Conservation (phyloP, 352 stramenopile genomes). For the Globisporangium nagaii region DNA sequence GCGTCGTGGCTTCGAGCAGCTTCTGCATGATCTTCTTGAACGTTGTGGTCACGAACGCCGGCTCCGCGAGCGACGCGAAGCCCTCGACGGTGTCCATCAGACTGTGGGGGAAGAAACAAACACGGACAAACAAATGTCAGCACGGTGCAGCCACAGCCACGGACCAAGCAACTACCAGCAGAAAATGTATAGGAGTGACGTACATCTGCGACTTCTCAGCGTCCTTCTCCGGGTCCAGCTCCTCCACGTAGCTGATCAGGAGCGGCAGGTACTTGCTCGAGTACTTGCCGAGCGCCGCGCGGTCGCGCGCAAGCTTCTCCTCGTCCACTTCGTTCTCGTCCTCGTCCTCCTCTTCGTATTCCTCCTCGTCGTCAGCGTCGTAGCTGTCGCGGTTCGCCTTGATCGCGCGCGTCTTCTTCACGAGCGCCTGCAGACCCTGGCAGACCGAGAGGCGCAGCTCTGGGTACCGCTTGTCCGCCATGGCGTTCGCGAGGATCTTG, state of each 20-base stretch:
- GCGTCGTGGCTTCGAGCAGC: conserved; percentile 77
- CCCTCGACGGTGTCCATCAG: conserved; percentile 77
- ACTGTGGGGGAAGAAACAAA: conserved; percentile 1
- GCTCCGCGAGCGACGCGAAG: conserved; percentile 74
- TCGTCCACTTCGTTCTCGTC: conserved; percentile 65
- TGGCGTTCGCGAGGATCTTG: conserved; percentile 82
- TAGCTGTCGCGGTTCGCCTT: conserved; percentile 35
- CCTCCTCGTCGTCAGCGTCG: conserved; percentile 36
- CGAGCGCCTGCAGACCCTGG: conserved; percentile 74
- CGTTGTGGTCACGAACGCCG: conserved; percentile 49
- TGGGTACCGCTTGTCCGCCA: conserved; percentile 83
- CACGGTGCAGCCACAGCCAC: background rate
- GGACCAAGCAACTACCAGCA: background rate
- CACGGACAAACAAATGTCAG: background rate
- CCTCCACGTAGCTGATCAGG: conserved; percentile 79
- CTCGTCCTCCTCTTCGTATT: conserved; percentile 30
- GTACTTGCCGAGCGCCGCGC: conserved; percentile 73
- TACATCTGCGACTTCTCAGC: conserved; percentile 54
- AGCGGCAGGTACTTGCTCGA: conserved; percentile 79
- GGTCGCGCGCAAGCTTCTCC: conserved; percentile 67
- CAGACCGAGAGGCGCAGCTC: conserved; percentile 81
- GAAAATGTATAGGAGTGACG: background rate
- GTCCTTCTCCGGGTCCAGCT: conserved; percentile 74
- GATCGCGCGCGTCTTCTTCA: conserved; percentile 63
- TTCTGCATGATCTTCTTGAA: conserved; percentile 90